phyloP scores from a whole-genome alignment of 2,329 filamentous ascomycete genomes.

The Parafenestella ontariensis region DNA sequence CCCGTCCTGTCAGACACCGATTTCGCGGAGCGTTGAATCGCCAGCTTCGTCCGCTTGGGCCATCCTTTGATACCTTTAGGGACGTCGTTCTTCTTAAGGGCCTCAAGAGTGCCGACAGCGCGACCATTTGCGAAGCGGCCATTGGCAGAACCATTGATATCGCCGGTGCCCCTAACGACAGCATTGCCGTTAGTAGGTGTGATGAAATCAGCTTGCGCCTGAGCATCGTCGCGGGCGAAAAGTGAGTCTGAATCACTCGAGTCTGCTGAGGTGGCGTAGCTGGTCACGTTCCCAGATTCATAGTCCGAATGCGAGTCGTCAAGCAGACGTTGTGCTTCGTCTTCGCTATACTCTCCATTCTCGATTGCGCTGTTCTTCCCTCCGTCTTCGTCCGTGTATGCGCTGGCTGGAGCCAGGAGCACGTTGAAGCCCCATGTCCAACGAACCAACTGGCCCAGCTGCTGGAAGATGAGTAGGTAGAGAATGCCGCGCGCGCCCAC shows the following conservation, averaged over 20 bases:
- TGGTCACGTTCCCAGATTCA: slow-evolving; percentile 55
- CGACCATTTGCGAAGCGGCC: slow-evolving; percentile 47
- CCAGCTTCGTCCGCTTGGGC: slow-evolving; percentile 36
- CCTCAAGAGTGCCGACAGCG: slow-evolving; percentile 41
- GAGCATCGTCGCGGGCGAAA: slow-evolving; percentile 38
- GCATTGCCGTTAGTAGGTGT: slow-evolving; percentile 60
- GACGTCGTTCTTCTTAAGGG: slow-evolving; percentile 27
- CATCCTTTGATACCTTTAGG: slow-evolving; percentile 45
- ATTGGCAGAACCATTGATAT: slow-evolving; percentile 47
- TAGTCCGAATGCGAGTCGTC: slow-evolving; percentile 54
- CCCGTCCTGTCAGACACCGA: slow-evolving; percentile 35
- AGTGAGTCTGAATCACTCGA: slow-evolving; percentile 41
- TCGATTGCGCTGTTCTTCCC: slow-evolving; percentile 51
- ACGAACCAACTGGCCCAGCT: slow-evolving; percentile 90
- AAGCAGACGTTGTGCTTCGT: slow-evolving; percentile 52
- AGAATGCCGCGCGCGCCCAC: slow-evolving; percentile 92
- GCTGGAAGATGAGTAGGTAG: slow-evolving; percentile 96
- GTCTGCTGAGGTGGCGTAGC: slow-evolving; percentile 45
- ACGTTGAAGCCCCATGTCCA: slow-evolving; percentile 99
- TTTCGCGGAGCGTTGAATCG: slow-evolving; percentile 26
- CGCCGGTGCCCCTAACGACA: slow-evolving; percentile 47
- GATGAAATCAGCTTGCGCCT: slow-evolving; percentile 39
- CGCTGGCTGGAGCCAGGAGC: slow-evolving; percentile 82
- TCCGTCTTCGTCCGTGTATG: slow-evolving; percentile 69
- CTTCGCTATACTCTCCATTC: slow-evolving; percentile 62